Base-by-base conservation (phyloP, 441 rosid species). In the Pelargonium citronellum region DNA sequence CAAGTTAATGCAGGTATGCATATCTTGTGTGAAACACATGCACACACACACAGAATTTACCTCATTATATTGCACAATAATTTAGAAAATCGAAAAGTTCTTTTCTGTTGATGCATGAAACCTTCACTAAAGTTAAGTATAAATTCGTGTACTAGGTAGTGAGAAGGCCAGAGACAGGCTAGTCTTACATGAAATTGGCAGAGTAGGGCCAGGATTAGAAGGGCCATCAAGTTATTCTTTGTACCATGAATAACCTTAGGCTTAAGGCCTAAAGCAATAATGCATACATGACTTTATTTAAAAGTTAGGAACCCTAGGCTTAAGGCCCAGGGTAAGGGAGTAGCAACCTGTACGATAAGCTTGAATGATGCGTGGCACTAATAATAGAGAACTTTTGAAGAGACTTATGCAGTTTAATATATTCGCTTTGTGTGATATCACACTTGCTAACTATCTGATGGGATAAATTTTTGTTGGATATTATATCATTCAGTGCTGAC, bases 1-100 rank as follows among this genome's bases (percentile, higher is more conserved):
- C 67, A 85, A 71, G 73, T 73, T 87, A 80, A 71, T 34, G 65
- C 83, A 87, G 91, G 91, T 87, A 86, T 55, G 13, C 43, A 58
- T 67, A 34, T 67, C 0, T 16, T 16, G 16, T 51, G 58, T 13
- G 58, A 51, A n/a, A 13, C 58, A 13, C 58, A 51, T 13, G 11
- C 51, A 46, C 5, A 51, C 58, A 51, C 1, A 51, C 16, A 13
- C 7, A 51, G 16, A 51, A n/a, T 5, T 13, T 6, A n/a, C 58
- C 19, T 51, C 58, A 51, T 51, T 51, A n/a, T n/a, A 51, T 51
- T 51, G 58, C 15, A 51, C 8, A 51, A 15, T 13, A 51, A 15
- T 6, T 15, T 13, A 16, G 7, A 37, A 37, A 37, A 37, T 37
- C 41, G 8, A 11, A 13, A 22, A 9, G 27, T 5, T 5, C 20